Evolutionary conservation across 129 eudicot species (phyloP).

Genomic region (Mikania micrantha): DNA sequence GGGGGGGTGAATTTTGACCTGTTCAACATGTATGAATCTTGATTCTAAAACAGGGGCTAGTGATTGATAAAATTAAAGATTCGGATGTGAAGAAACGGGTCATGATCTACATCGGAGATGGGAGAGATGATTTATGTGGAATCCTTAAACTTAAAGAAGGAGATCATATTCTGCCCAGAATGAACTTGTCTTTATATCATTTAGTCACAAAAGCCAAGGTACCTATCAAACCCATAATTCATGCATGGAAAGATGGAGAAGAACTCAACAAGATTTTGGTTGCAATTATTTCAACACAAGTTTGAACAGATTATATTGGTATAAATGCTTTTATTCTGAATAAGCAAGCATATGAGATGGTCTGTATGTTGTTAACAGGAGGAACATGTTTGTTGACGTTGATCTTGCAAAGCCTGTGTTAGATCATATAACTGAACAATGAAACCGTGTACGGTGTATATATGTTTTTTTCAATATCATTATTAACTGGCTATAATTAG

Average conservation of each 20-base stretch:
- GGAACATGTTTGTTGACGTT: too few relatives aligned
- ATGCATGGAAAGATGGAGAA: conserved; percentile 66
- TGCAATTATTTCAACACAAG: conserved; percentile 24
- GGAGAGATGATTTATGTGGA: conserved; percentile 76
- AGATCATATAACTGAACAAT: too few relatives aligned
- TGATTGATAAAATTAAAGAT: conserved; percentile 43
- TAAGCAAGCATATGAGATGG: too few relatives aligned
- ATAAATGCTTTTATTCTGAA: too few relatives aligned
- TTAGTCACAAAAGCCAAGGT: conserved; percentile 30
- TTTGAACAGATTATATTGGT: too few relatives aligned
- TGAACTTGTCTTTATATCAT: conserved; percentile 40
- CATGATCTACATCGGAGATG: conserved; percentile 78
- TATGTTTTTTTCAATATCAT: too few relatives aligned
- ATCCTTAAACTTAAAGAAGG: conserved; percentile 51
- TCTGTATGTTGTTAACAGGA: too few relatives aligned
- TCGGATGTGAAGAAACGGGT: conserved; percentile 21
- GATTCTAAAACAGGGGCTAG: conserved; percentile 45
- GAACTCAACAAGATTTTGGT: conserved; percentile 52
- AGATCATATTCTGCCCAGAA: conserved; percentile 77
- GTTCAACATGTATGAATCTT: not conserved
- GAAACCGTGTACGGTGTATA: too few relatives aligned
- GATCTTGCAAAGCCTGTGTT: too few relatives aligned
- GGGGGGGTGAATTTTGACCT: not conserved
- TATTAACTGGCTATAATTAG: too few relatives aligned
- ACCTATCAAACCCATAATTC: conserved; percentile 48